phyloP scores from a whole-genome alignment of 2,329 filamentous ascomycete genomes.

The Huntiella decipiens region DNA sequence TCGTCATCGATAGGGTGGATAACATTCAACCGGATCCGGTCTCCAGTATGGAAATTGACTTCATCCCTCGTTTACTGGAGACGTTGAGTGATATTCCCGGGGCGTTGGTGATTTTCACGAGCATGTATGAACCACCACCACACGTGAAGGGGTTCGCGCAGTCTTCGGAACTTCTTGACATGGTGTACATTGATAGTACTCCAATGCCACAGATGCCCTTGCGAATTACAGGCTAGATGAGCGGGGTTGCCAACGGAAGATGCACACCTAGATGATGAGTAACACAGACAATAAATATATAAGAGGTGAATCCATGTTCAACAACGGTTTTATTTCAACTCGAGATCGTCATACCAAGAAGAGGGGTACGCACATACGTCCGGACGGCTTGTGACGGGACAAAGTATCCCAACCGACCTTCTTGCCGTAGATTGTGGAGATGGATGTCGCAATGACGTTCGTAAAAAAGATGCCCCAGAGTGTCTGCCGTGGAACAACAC shows the following conservation, averaged over 20 bases:
- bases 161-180: not conserved
- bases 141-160: conserved; percentile 2
- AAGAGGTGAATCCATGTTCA: too few relatives aligned
- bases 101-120: conserved; percentile 7
- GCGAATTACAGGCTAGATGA: too few relatives aligned
- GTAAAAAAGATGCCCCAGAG: not conserved
- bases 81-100: conserved; percentile 1
- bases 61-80: conserved; percentile 5
- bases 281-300: too few relatives aligned
- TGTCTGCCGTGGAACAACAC: not conserved
- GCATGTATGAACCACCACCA: conserved; percentile 10
- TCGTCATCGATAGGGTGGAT: conserved; percentile 10
- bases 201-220: too few relatives aligned
- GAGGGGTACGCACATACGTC: too few relatives aligned
- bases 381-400: too few relatives aligned
- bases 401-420: too few relatives aligned
- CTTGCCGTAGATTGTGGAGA: too few relatives aligned
- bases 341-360: too few relatives aligned
- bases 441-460: not conserved
- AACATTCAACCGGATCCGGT: conserved; percentile 7
- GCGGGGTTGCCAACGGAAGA: too few relatives aligned
- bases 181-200: conserved; percentile 3
- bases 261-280: too few relatives aligned
- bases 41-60: conserved; percentile 2
- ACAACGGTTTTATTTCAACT: too few relatives aligned